Conservation (phyloP, 2,329 filamentous ascomycete genomes). For the Drechslera avenae region DNA sequence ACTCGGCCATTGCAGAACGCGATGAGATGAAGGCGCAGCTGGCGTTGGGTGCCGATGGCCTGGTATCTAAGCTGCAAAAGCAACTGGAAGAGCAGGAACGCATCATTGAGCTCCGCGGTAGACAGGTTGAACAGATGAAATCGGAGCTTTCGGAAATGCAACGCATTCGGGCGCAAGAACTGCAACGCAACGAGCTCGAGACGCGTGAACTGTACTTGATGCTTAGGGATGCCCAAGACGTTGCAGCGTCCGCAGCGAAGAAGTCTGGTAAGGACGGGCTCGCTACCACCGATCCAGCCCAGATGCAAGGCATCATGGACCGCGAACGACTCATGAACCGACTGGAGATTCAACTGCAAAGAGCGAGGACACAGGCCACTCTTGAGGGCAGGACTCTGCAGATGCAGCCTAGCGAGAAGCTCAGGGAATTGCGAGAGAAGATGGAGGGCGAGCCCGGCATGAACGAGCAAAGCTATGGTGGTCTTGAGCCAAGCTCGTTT, state of each 20-base stretch:
- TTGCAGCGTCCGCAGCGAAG: constrained; percentile 85
- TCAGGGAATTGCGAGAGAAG: constrained; percentile 88
- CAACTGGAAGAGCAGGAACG: constrained; percentile 91
- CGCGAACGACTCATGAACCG: constrained; percentile 91
- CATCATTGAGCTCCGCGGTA: constrained; percentile 85
- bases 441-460: constrained; percentile 74
- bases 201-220: constrained; percentile 97
- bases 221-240: constrained; percentile 95
- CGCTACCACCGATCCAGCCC: constrained; percentile 69
- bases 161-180: constrained; percentile 82
- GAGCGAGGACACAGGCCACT: constrained; percentile 97
- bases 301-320: constrained; percentile 91
- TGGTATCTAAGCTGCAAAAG: constrained; percentile 90
- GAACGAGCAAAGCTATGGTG: constrained; percentile 46
- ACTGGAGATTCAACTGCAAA: constrained; percentile 91
- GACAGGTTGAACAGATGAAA: constrained; percentile 86
- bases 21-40: constrained; percentile 91
- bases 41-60: constrained; percentile 87
- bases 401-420: constrained; percentile 84
- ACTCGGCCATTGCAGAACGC: constrained; percentile 92
- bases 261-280: constrained; percentile 59
- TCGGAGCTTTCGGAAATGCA: constrained; percentile 87
- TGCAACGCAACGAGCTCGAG: constrained; percentile 93
- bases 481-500: constrained; percentile 74
- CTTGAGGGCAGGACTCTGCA: constrained; percentile 90